Evolutionary conservation across 805 yeast species (phyloP), one percentile per base, ranked within the genome.

Genomic region (Candida quercuum): DNA sequence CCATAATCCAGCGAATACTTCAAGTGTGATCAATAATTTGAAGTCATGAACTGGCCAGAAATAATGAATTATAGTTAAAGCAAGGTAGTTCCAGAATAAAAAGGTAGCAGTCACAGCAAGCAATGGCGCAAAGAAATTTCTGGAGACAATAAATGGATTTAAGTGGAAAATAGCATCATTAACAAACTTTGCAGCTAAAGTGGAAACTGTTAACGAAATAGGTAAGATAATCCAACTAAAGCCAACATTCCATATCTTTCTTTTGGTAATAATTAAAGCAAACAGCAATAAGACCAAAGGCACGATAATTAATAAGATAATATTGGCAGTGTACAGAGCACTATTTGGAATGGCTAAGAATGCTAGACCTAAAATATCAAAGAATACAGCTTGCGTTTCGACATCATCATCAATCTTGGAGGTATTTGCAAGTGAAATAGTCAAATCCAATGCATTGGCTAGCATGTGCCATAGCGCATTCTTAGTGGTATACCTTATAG

Each of bases 381-480:
- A 74, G 56, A 64, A 88, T 1, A 79, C 72, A 0, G 93, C 85
- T 26, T 61, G 62, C 0, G 68, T 50, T 14, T 51, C 53, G 2
- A 45, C 32, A 27, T 54, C 53, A 8, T 48, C 63, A 21, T 54
- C 60, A 13, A 59, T 51, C 5, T 61, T 68, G 14, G 64, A 49
- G 10, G 61, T 62, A 12, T 56, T 55, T 1, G 74, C 67, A 48
- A 87, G 49, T 16, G 67, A 64, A 2, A 52, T 48, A 1, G 76
- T 63, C 41, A 83, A 64, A 47, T 81, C 93, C 48, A 83, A 59
- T 0, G 94, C 67, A 37, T 76, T 79, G 4, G 80, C 70, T 25
- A 85, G 66, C 96, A 89, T 89, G 54, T 86, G 91, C 81, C 91
- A 84, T 32, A 89, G 61, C 0, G 95, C 81, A 31, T 73, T 80